Evolutionary conservation across 768 basidiomycete genomes (phyloP).

Genomic region (Boletus patriciae): DNA sequence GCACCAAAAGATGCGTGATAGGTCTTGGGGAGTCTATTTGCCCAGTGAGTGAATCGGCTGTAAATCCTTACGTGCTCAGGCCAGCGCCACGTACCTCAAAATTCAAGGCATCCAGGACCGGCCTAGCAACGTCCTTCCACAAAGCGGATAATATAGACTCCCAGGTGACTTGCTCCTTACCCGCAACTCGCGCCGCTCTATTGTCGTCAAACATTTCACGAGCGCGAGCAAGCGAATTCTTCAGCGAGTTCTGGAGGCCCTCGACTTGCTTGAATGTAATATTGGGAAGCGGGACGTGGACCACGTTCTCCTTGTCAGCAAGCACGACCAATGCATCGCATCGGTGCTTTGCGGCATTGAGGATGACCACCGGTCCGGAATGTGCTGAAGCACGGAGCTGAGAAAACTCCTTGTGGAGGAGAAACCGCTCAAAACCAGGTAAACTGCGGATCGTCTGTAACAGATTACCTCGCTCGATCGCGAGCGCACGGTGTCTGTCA

Average conservation of each 20-base stretch:
- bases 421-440: not conserved
- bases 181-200: too few species aligned
- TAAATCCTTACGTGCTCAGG: too few species aligned
- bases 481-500: not conserved
- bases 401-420: not conserved
- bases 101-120: too few species aligned
- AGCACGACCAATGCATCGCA: not conserved
- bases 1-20: too few species aligned
- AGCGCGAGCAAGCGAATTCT: not conserved
- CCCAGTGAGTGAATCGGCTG: too few species aligned
- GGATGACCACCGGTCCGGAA: conserved; percentile 1
- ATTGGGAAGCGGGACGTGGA: not conserved
- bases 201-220: not conserved
- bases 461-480: not conserved
- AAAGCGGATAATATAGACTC: not conserved
- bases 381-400: not conserved
- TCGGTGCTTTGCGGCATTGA: not conserved
- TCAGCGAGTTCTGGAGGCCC: not conserved
- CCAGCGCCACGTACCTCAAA: too few species aligned
- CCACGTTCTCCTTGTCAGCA: not conserved
- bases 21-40: too few species aligned
- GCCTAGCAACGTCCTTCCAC: not conserved
- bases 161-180: not conserved
- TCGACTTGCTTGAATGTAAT: not conserved
- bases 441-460: not conserved